phyloP scores from a whole-genome alignment of 345 rosid genomes.

The Cardamine occulta region DNA sequence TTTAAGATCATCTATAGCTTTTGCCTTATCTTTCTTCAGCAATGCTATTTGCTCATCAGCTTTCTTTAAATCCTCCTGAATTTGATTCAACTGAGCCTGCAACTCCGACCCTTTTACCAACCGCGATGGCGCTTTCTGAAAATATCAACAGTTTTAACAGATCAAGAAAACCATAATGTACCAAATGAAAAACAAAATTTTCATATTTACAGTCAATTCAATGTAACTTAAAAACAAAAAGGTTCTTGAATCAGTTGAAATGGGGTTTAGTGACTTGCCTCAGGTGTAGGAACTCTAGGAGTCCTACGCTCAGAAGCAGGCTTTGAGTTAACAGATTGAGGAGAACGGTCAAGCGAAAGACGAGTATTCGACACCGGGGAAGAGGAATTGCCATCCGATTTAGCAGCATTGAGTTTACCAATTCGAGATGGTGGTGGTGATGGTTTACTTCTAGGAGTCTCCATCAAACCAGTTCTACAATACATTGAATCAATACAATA shows the following conservation, averaged over 20 bases:
- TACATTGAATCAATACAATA: not conserved
- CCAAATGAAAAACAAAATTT: not conserved
- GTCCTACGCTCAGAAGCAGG: conserved; percentile 50
- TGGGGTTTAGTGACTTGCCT: conserved; percentile 48
- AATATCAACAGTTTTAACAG: conserved; percentile 13
- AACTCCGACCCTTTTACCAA: conserved; percentile 64
- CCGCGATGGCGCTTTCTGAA: conserved; percentile 63
- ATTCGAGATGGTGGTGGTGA: conserved; percentile 70
- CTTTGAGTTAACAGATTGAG: conserved; percentile 66
- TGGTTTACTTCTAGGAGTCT: conserved; percentile 74
- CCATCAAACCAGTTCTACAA: conserved; percentile 73
- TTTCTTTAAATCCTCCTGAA: conserved; percentile 84
- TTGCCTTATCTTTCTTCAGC: conserved; percentile 79
- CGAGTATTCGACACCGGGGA: conserved; percentile 61
- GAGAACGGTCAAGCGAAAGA: conserved; percentile 70
- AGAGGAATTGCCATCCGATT: conserved; percentile 63
- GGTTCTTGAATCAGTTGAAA: not conserved
- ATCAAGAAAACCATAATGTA: conserved; percentile 6
- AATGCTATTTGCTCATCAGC: conserved; percentile 69
- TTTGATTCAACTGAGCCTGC: conserved; percentile 66
- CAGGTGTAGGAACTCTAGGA: conserved; percentile 63
- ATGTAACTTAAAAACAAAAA: not conserved
- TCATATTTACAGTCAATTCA: not conserved
- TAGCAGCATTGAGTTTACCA: conserved; percentile 54
- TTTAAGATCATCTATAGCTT: conserved; percentile 74